Conservation (phyloP, 2,329 filamentous ascomycete species). For the Rutstroemia sydowiana region DNA sequence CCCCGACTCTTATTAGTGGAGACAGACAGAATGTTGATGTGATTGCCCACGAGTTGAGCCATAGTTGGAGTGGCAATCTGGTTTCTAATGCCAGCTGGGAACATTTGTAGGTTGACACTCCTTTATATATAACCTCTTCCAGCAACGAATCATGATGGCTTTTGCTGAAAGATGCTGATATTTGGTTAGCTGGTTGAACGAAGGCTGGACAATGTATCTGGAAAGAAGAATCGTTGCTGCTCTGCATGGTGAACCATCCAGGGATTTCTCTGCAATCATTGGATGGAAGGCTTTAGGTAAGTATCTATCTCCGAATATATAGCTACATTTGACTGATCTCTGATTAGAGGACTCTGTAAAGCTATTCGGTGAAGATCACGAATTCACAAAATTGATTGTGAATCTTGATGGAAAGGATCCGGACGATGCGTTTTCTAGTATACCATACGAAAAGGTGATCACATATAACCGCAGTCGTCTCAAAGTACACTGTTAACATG, state of each 20-base stretch:
- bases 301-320: constrained; percentile 13
- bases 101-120: constrained; percentile 50
- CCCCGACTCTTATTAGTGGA: constrained; percentile 87
- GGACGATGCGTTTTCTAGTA: constrained; percentile 86
- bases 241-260: constrained; percentile 75
- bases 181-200: constrained; percentile 52
- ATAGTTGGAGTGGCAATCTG: constrained; percentile 84
- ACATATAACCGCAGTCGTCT: neutral
- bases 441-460: constrained; percentile 80
- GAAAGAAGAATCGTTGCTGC: constrained; percentile 75
- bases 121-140: neutral
- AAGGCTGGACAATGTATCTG: constrained; percentile 91
- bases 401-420: constrained; percentile 86
- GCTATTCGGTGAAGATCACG: constrained; percentile 73
- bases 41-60: constrained; percentile 76
- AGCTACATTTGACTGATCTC: constrained; percentile 2
- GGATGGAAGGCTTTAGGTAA: constrained; percentile 68
- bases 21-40: constrained; percentile 90
- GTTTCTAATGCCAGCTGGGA: constrained; percentile 76
- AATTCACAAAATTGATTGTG: constrained; percentile 87
- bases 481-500: neutral
- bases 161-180: neutral
- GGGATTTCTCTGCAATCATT: constrained; percentile 92
- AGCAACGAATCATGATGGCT: neutral
- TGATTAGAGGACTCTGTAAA: constrained; percentile 64